Evolutionary conservation across 352 stramenopile species (phyloP).

Genomic region (Globisporangium spiculum): DNA sequence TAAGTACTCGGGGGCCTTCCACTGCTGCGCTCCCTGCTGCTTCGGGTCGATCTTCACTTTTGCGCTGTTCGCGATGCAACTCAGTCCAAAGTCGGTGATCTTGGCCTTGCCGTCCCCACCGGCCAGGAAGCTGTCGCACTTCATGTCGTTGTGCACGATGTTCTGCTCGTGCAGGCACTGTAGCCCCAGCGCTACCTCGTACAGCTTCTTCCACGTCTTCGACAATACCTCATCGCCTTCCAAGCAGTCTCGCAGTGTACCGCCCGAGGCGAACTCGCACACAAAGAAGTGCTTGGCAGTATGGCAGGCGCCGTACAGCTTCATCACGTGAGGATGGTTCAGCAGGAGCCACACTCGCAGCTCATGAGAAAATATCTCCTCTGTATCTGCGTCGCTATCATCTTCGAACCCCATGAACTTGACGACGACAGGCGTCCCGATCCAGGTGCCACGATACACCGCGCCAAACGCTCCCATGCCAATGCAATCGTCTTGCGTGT

Average conservation of each 20-base stretch:
- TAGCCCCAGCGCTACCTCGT: constrained; percentile 21
- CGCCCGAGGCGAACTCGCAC: constrained; percentile 3
- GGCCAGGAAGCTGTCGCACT: constrained; percentile 25
- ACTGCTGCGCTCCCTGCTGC: constrained; percentile 2
- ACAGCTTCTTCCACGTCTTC: constrained; percentile 20
- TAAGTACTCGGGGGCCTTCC: constrained; percentile 1
- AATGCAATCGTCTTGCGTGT: constrained; percentile 10
- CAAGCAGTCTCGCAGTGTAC: background rate
- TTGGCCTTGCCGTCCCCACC: constrained; percentile 21
- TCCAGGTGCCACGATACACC: constrained; percentile 19
- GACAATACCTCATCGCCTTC: constrained; percentile 89
- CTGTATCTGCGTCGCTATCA: background rate
- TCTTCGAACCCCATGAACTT: constrained; percentile 14
- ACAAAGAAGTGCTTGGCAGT: constrained; percentile 4
- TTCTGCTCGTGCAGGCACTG: constrained; percentile 22
- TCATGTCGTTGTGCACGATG: constrained; percentile 25
- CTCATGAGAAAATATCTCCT: constrained; percentile 5
- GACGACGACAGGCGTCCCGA: constrained; percentile 12
- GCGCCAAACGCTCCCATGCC: constrained; percentile 19
- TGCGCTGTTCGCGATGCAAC: constrained; percentile 3
- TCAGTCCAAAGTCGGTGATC: constrained; percentile 25
- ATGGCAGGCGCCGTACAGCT: constrained; percentile 1
- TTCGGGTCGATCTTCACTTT: constrained; percentile 2
- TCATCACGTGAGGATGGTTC: constrained; percentile 9
- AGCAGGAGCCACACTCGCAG: constrained; percentile 8